Conservation (phyloP, 805 yeast genomes). For the Candida vartiovaarae region DNA sequence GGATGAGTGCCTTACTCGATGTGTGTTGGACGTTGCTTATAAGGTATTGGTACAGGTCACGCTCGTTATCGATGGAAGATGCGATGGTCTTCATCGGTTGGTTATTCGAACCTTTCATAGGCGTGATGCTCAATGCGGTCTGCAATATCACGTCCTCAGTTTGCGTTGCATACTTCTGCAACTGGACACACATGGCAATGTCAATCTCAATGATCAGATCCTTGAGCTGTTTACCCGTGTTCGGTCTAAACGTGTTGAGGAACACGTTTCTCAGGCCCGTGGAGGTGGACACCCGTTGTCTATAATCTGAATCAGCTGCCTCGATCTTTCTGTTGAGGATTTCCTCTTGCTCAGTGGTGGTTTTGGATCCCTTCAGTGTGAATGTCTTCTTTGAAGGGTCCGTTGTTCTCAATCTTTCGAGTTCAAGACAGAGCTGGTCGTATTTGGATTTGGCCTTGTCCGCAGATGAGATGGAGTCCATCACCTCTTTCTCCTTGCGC, state of each 20-base stretch:
- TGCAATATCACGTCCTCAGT: slow-evolving; percentile 78
- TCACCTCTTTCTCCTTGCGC: slow-evolving; percentile 75
- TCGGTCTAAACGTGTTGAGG: slow-evolving; percentile 69
- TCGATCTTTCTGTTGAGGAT: slow-evolving; percentile 76
- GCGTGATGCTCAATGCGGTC: slow-evolving; percentile 76
- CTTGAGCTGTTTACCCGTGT: slow-evolving; percentile 59
- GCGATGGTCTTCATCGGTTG: slow-evolving; percentile 75
- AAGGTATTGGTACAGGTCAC: slow-evolving; percentile 68
- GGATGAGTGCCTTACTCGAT: slow-evolving; percentile 40
- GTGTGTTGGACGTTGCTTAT: slow-evolving; percentile 31
- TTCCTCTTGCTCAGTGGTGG: slow-evolving; percentile 82
- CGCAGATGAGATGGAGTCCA: slow-evolving; percentile 74
- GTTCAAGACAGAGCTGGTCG: slow-evolving; percentile 73
- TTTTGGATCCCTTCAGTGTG: slow-evolving; percentile 70
- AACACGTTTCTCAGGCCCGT: slow-evolving; percentile 70
- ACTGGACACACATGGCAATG: slow-evolving; percentile 80
- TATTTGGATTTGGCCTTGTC: slow-evolving; percentile 83
- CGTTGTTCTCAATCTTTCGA: slow-evolving; percentile 70
- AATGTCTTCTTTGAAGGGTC: slow-evolving; percentile 84
- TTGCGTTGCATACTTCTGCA: slow-evolving; percentile 84
- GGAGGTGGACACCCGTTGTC: slow-evolving; percentile 65
- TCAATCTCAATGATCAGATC: slow-evolving; percentile 81
- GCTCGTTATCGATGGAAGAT: slow-evolving; percentile 72
- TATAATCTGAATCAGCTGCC: slow-evolving; percentile 80
- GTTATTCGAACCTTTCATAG: slow-evolving; percentile 46